phyloP scores from a whole-genome alignment of 1,284 basidiomycete species.

The Dichomitus squalens region DNA sequence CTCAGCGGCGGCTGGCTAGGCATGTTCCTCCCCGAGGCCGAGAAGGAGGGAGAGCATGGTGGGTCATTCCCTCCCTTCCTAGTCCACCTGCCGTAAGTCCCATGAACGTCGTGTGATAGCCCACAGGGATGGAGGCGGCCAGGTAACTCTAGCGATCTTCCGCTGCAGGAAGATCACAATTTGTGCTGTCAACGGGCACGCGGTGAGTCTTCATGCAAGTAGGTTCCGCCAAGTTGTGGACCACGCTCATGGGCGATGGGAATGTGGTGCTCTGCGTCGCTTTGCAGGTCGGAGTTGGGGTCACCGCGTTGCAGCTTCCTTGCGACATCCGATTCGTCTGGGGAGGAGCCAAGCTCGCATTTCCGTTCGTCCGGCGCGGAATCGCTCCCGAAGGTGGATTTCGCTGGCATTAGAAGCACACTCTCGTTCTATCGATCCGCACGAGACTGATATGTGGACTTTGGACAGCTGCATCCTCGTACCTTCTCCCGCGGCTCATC shows the following conservation, averaged over 20 bases:
- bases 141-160: constrained; percentile 48
- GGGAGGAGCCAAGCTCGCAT: constrained; percentile 52
- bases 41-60: constrained; percentile 49
- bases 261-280: background rate
- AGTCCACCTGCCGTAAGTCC: background rate
- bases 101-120: constrained; percentile 32
- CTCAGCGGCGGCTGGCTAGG: constrained; percentile 36
- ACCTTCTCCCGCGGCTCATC: constrained; percentile 54
- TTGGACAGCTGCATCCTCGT: constrained; percentile 48
- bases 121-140: constrained; percentile 52
- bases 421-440: background rate
- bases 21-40: constrained; percentile 28
- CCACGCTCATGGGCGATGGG: background rate
- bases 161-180: constrained; percentile 61
- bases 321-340: constrained; percentile 60
- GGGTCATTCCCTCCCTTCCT: constrained; percentile 8
- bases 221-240: background rate
- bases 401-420: background rate
- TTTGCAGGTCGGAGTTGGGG: constrained; percentile 50
- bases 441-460: background rate
- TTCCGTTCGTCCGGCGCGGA: constrained; percentile 58
- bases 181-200: constrained; percentile 58
- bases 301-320: constrained; percentile 56
- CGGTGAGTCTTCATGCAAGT: constrained; percentile 37
- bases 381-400: constrained; percentile 52